Percentiles rank a stretch among this genome's conserved stretches.
These are phyloP conservation scores for Leishmania lainsoni DNA, from an alignment of 208 protist genomes.

Conservation along the genomic window DNA sequence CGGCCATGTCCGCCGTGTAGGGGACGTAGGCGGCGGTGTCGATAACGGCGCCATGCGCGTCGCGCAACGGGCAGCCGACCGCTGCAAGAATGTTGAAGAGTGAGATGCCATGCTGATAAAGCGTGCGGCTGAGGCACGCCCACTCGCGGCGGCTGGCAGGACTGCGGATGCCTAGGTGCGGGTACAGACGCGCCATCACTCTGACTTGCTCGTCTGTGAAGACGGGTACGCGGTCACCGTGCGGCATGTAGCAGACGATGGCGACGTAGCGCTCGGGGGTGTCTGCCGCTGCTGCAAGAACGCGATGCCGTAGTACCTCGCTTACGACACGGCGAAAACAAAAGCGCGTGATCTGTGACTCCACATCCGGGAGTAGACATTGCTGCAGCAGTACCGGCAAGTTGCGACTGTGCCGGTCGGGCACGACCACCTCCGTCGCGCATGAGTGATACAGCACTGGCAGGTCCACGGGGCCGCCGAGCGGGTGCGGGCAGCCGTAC, in stretches of 20 bases:
- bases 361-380: conserved; percentile 17
- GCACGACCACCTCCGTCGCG: conserved; percentile 8
- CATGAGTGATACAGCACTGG: conserved; percentile 14
- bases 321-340: conserved; percentile 15
- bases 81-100: conserved; percentile 20
- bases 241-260: conserved; percentile 30
- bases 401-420: background rate
- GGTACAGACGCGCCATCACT: conserved; percentile 22
- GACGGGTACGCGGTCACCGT: conserved; percentile 7
- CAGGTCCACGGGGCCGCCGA: background rate
- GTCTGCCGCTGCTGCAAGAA: conserved; percentile 6
- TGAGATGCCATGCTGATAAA: conserved; percentile 24
- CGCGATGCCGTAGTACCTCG: conserved; percentile 18
- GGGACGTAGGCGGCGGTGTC: conserved; percentile 20
- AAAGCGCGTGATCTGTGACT: conserved; percentile 17
- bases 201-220: conserved; percentile 23
- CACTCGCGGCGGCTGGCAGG: conserved; percentile 11
- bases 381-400: conserved; percentile 18
- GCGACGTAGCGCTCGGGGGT: background rate
- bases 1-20: conserved; percentile 23
- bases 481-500: conserved; percentile 14
- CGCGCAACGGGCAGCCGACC: conserved; percentile 12
- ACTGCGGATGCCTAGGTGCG: conserved; percentile 11
- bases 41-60: conserved; percentile 10
- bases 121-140: conserved; percentile 14